Evolutionary conservation across 2,329 filamentous ascomycete genomes (phyloP), one percentile per base, ranked within the genome.

Genomic region (Aspergillus costaricaensis): DNA sequence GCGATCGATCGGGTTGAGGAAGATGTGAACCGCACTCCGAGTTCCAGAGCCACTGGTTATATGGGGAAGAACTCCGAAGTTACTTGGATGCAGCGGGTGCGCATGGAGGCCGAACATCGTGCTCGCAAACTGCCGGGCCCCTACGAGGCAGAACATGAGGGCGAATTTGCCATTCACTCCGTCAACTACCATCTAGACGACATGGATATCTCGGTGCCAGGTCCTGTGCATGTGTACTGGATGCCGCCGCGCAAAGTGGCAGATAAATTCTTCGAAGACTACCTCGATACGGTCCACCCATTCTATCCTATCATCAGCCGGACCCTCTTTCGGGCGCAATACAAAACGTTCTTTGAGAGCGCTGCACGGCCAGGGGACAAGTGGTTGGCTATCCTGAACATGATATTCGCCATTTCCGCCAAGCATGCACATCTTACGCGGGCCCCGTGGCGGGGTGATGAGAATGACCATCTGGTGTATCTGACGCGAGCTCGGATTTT

Each of bases 11-110:
- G 76, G n/a, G 76, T 80, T 14, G 75, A 80, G 51, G 78, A 80
- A 63, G 79, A 81, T 49, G 67, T 79, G 51, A 77, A 78, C 19
- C 72, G 75, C 48, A 72, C 64, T 56, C 72, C 75, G 62, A 62
- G 70, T 43, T 69, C 74, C 2, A 67, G 76, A 56, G 72, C 74
- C 7, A 80, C 76, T 1, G 77, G 78, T 1, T 81, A 76, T 61
- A 76, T 79, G 70, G 79, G 79, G 3, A 80, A 80, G 60, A 79
- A 79, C 43, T 81, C 79, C 0, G 78, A 80, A 57, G 66, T 80
- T 14, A 80, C 74, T 14, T 81, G 79, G 79, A 74, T 80, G 66
- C 78, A 80, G 61, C 72, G 76, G 39, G 61, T 80, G 23, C 73
- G 72, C 7, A 66, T 70, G 68, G 74, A 80, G 68, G 70, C 75